Evolutionary conservation across 2,329 filamentous ascomycete species (phyloP).

Genomic region (Didymellaceae sp.): DNA sequence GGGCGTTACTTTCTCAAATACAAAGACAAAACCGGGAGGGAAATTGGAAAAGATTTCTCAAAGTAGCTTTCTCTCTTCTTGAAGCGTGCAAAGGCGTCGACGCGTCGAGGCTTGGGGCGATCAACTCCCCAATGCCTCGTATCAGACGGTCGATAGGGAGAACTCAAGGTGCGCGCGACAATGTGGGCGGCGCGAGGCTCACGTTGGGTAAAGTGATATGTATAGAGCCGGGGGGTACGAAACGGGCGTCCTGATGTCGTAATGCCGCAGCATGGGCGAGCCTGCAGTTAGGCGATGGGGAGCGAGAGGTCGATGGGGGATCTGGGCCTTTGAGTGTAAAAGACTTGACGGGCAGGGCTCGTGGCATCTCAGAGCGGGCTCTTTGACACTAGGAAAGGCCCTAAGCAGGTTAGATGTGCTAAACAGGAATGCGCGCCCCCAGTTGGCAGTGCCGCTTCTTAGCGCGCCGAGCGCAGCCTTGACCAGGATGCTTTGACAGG

Average conservation of each 20-base stretch:
- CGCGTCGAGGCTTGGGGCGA: constrained; percentile 16
- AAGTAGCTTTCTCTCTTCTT: not conserved
- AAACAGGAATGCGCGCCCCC: constrained; percentile 30
- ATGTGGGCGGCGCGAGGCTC: constrained; percentile 25
- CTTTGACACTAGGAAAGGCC: constrained; percentile 33
- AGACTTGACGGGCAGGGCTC: constrained; percentile 34
- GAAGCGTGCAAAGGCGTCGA: constrained; percentile 1
- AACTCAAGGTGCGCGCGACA: constrained; percentile 3
- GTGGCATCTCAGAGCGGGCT: constrained; percentile 30
- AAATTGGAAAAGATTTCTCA: not conserved
- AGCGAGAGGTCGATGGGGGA: constrained; percentile 26
- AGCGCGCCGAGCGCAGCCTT: constrained; percentile 18
- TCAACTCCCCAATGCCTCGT: constrained; percentile 18
- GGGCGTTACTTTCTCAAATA: not conserved
- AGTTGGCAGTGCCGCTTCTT: constrained; percentile 9
- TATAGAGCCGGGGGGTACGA: constrained; percentile 23
- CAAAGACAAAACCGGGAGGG: not conserved
- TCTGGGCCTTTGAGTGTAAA: constrained; percentile 35
- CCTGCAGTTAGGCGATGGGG: constrained; percentile 24
- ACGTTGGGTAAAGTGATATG: constrained; percentile 18
- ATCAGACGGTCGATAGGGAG: not conserved
- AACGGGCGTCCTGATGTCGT: constrained; percentile 29
- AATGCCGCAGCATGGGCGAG: constrained; percentile 29
- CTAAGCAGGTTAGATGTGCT: constrained; percentile 35
- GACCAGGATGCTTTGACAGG: constrained; percentile 11